Evolutionary conservation across 192 early-diverging fungal species (phyloP), one percentile per base, ranked within the genome.

Genomic region (Globomyces pollinis-pini): DNA sequence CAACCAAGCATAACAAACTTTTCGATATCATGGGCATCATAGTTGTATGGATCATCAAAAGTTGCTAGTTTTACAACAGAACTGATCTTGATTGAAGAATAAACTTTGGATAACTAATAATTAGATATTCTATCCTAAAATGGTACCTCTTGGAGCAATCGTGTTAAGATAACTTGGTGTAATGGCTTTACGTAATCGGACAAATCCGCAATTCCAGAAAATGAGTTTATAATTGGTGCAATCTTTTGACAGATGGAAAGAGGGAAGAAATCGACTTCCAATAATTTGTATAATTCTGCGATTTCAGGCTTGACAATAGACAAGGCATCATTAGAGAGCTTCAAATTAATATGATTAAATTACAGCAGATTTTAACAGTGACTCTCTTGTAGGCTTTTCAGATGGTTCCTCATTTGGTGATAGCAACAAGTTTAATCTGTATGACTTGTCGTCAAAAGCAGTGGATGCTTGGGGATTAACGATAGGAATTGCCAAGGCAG

Each of bases 211-310:
- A 90, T 80, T 11, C 30, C 30, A 45, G 77, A 73, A 65, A 99
- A 84, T 20, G 47, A 59, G 32, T 66, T 56, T 13, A 84, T 67
- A 51, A 95, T 81, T 16, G 93, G 94, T 36, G 86, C 84, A 59
- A 99, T 88, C 77, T 91, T 93, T 77, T 94, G 88, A 83, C 93
- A 91, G 70, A 99, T 96, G 39, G 91, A 91, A 50, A 99, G 83
- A 43, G 96, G 96, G 64, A 98, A 93, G 86, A 99, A 99, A 69
- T 94, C 88, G 47, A 96, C 94, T 78, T 99, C 96, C 44, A 99
- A 79, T 26, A 94, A 86, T 69, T 93, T 85, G 78, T 95, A 97
- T 36, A 99, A 75, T 32, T 94, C 90, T 28, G 84, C 86, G 54
- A 97, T 74, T 72, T 94, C 91, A 9, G 91, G 89, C 41, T 84